Evolutionary conservation across 2,329 filamentous ascomycete species (phyloP).

Genomic region (Neonectria coccinea): DNA sequence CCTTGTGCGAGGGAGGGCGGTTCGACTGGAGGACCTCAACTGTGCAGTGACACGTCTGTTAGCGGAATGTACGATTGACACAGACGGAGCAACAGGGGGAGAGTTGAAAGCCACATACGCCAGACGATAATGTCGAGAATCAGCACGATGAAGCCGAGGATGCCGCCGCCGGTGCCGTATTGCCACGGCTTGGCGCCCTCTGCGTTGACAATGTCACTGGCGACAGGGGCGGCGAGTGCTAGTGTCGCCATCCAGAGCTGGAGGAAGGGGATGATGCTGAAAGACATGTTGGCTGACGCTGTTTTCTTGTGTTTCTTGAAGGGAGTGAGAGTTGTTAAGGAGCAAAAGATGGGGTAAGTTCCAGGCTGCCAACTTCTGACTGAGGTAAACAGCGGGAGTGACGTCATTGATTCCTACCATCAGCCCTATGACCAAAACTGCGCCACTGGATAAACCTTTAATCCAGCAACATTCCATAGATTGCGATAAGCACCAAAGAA

Average conservation of each 20-base stretch:
- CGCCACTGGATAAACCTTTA: not conserved
- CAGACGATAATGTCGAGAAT: constrained; percentile 73
- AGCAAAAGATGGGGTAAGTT: not conserved
- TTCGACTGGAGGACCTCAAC: constrained; percentile 75
- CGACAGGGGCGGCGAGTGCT: constrained; percentile 59
- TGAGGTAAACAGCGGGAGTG: not conserved
- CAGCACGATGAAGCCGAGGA: constrained; percentile 70
- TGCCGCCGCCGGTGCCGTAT: constrained; percentile 71
- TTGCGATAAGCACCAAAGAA: not conserved
- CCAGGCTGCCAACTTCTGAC: not conserved
- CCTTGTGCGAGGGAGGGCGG: constrained; percentile 67
- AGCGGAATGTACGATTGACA: constrained; percentile 19
- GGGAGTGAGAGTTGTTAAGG: not conserved
- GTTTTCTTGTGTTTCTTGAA: not conserved
- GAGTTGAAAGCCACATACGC: constrained; percentile 57
- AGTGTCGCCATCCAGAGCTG: constrained; percentile 60
- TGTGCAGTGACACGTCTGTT: constrained; percentile 43
- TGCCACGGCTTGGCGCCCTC: constrained; percentile 62
- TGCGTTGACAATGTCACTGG: constrained; percentile 46
- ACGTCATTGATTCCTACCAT: not conserved
- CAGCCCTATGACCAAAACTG: not conserved
- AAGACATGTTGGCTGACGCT: not conserved
- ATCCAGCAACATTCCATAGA: not conserved
- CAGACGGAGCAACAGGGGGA: not conserved
- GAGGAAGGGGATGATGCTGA: constrained; percentile 30